Evolutionary conservation across 306 rosid species (phyloP).

Genomic region (Psophocarpus tetragonolobus): DNA sequence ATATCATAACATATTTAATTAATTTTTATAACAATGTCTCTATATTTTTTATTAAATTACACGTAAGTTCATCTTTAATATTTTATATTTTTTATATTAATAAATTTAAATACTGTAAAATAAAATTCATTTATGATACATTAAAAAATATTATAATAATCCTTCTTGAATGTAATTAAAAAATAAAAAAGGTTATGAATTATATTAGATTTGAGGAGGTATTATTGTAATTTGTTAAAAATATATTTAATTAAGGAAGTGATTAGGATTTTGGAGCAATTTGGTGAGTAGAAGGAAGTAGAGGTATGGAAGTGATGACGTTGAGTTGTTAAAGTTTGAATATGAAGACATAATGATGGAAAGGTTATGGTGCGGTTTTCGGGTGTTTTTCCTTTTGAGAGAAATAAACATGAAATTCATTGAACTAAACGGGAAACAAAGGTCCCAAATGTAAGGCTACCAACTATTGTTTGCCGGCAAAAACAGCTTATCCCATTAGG

Average conservation of each 20-base stretch:
- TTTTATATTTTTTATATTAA: no score
- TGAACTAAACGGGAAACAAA: constrained; percentile 31
- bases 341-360: constrained; percentile 1
- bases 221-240: not conserved
- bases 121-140: no score
- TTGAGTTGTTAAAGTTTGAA: not conserved
- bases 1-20: no score
- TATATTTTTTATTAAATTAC: no score
- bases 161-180: no score
- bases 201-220: no score
- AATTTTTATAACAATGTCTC: no score
- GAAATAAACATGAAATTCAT: constrained; percentile 20
- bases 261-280: not conserved
- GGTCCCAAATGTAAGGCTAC: constrained; percentile 4
- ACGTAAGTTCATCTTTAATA: no score
- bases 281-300: not conserved
- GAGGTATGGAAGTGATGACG: not conserved
- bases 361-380: constrained; percentile 19
- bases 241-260: not conserved
- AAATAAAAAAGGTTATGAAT: no score
- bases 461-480: not conserved
- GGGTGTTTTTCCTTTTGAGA: not conserved
- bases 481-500: constrained; percentile 24
- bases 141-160: no score
- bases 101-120: no score